phyloP scores from a whole-genome alignment of 106 monocot genomes.

The Ottelia alismoides region DNA sequence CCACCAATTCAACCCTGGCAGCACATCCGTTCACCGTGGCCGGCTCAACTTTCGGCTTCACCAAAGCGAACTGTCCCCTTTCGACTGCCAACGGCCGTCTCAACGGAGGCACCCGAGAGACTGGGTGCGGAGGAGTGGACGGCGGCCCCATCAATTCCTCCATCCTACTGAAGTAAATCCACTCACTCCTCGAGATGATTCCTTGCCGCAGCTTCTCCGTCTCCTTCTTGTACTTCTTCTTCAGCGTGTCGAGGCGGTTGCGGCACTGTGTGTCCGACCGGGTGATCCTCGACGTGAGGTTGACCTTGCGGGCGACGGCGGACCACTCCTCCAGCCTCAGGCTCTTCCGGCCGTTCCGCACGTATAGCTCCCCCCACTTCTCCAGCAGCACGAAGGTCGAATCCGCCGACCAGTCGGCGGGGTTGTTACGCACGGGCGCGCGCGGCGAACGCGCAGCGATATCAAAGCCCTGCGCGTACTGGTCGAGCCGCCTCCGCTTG shows the following conservation, averaged over 20 bases:
- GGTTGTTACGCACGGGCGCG: slow-evolving; percentile 6
- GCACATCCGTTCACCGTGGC: slow-evolving; percentile 47
- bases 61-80: slow-evolving; percentile 42
- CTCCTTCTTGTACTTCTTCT: slow-evolving; percentile 84
- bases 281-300: slow-evolving; percentile 24
- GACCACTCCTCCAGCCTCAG: slow-evolving; percentile 65
- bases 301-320: slow-evolving; percentile 55
- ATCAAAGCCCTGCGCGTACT: slow-evolving; percentile 48
- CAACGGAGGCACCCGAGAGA: slow-evolving; percentile 7
- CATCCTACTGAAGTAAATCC: no score
- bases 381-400: slow-evolving; percentile 65
- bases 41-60: slow-evolving; percentile 17
- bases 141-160: slow-evolving; percentile 38
- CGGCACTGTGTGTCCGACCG: slow-evolving; percentile 51
- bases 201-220: slow-evolving; percentile 26
- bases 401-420: slow-evolving; percentile 67
- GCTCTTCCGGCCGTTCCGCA: slow-evolving; percentile 55
- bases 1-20: slow-evolving; percentile 25
- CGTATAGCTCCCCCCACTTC: slow-evolving; percentile 63
- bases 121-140: slow-evolving; percentile 6
- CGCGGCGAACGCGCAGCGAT: slow-evolving; percentile 37
- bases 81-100: slow-evolving; percentile 36
- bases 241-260: slow-evolving; percentile 61
- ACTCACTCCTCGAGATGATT: slow-evolving; percentile 4
- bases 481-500: slow-evolving; percentile 51